Percentiles rank a stretch among this genome's conserved stretches.
These are phyloP conservation scores for Colletotrichum sp. DNA, from an alignment of 2,329 filamentous ascomycete genomes.

Conservation along the genomic window DNA sequence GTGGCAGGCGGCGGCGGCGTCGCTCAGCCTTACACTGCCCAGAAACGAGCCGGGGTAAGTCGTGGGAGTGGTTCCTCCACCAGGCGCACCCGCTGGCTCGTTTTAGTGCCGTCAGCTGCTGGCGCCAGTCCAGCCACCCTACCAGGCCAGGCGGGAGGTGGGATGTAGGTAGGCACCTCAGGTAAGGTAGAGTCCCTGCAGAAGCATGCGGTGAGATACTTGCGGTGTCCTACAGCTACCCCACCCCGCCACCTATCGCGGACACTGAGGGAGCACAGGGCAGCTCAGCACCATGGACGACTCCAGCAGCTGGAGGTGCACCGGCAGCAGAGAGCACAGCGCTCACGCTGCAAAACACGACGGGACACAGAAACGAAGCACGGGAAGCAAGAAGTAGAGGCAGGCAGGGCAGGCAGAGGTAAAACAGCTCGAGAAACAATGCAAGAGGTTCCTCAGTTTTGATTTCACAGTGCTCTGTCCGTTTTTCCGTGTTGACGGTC, in stretches of 20 bases:
- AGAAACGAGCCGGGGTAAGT: conserved; percentile 7
- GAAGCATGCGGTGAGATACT: neutral
- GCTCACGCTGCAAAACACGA: neutral
- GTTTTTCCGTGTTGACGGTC: neutral
- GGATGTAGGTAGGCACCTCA: neutral
- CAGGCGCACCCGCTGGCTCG: conserved; percentile 1
- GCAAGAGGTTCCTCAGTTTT: neutral
- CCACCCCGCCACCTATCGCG: neutral
- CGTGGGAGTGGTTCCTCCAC: neutral
- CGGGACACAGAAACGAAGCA: neutral
- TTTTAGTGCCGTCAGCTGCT: conserved; percentile 26
- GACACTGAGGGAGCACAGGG: neutral
- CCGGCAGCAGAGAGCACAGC: neutral
- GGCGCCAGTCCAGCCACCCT: conserved; percentile 26
- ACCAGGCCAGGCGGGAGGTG: neutral
- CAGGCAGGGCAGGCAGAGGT: neutral
- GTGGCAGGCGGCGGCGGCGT: neutral
- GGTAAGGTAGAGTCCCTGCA: neutral
- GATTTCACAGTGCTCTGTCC: neutral
- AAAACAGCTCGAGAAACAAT: neutral
- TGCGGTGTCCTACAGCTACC: neutral
- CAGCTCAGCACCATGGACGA: neutral
- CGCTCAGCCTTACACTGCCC: conserved; percentile 22
- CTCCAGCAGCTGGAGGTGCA: neutral
- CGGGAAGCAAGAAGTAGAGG: neutral